Evolutionary conservation across 352 stramenopile species (phyloP).

Genomic region (Paralagenidium karlingii): DNA sequence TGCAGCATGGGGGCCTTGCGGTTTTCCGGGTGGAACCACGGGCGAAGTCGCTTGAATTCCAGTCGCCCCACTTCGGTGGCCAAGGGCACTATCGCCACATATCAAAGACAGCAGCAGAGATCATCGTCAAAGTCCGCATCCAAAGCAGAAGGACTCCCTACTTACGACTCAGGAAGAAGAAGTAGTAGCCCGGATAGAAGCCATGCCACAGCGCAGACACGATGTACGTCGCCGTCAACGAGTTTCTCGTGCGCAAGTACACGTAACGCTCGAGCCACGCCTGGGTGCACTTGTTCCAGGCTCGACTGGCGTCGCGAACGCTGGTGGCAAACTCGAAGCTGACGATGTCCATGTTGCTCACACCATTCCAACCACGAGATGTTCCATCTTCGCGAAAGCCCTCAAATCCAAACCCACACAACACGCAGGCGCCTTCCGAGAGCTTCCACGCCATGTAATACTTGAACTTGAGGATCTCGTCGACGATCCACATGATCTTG

Average conservation of each 20-base stretch:
- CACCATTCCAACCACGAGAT: constrained; percentile 85
- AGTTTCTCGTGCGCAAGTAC: constrained; percentile 89
- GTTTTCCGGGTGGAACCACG: constrained; percentile 46
- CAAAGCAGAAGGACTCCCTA: not conserved
- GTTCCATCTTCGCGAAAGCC: constrained; percentile 85
- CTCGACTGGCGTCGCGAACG: constrained; percentile 76
- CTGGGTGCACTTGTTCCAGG: constrained; percentile 97
- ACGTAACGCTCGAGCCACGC: constrained; percentile 92
- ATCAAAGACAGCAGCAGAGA: no score
- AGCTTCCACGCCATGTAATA: constrained; percentile 97
- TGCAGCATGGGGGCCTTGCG: constrained; percentile 36
- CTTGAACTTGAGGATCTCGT: constrained; percentile 87
- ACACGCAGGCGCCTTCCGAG: constrained; percentile 63
- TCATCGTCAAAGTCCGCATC: not conserved
- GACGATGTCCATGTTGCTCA: constrained; percentile 95
- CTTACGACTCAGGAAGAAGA: constrained; percentile 87
- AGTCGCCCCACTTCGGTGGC: constrained; percentile 56
- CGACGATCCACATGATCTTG: constrained; percentile 56
- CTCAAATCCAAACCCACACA: constrained; percentile 90
- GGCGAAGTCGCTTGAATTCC: constrained; percentile 45
- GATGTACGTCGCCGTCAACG: constrained; percentile 84
- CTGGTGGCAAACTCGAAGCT: constrained; percentile 90
- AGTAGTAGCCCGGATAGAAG: constrained; percentile 95
- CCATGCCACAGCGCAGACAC: constrained; percentile 94
- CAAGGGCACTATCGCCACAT: constrained; percentile 49